Evolutionary conservation across 768 basidiomycete genomes (phyloP), one percentile per base, ranked within the genome.

Genomic region (Serendipita vermifera): DNA sequence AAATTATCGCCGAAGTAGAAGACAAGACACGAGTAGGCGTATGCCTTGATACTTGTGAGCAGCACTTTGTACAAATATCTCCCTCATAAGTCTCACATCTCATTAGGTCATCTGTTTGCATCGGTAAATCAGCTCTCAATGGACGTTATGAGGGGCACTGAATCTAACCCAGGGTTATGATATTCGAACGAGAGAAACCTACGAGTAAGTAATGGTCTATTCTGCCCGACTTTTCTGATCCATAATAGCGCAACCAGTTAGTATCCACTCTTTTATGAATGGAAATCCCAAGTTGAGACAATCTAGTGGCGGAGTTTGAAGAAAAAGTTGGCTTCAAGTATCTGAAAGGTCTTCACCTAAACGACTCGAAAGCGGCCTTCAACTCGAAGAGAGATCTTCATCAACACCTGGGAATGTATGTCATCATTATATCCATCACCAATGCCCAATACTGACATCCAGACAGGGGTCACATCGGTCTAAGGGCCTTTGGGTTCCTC

Each of bases 341-440:
- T 64, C 78, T 92, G 14, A 75, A 79, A 3, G 89, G 83, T 1
- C 83, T 91, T 77, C 90, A 93, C 63, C 64, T 91, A 40, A 93
- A 93, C 64, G 89, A 91, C 65, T 85, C 85, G 11, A 87, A 87
- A 65, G 76, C 75, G 6, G 71, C 69, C 1, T 71, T 79, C 11
- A 76, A 73, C 2, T 82, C 83, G 11, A 82, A 76, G 61, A 82
- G 79, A 60, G 90, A 92, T 62, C 69, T 86, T 35, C 90, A 92
- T 61, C 81, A 89, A 66, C 91, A 88, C 59, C 82, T 92, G 33
- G 90, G 90, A 20, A 65, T 86, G 84, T 87, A 63, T 59, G 84
- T 75, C 3, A 36, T 43, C 32, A 1, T 33, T 39, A 7, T 9
- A 33, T 20, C 43, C 33, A 17, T 26, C 11, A 31, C 38, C 38